A percentile compares a stretch with the other conserved stretches of the same genome.
Evolutionary conservation across 768 basidiomycete species (phyloP).

Genomic region (Antrodiella citrinella): DNA sequence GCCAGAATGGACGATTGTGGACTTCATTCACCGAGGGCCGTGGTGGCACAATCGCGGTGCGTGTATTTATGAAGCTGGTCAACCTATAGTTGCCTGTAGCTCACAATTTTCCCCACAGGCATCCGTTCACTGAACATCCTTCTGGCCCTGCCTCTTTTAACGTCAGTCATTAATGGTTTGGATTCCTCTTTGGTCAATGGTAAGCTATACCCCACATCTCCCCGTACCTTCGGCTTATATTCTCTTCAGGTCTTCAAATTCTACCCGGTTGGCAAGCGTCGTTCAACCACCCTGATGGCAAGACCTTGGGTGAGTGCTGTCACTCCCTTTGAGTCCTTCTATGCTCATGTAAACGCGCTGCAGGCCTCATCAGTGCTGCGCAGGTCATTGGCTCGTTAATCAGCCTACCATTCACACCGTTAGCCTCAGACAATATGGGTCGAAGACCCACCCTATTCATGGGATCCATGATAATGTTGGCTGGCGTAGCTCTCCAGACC

Average conservation of each 20-base stretch:
- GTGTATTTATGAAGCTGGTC: slow-evolving; percentile 8
- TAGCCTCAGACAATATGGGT: slow-evolving; percentile 53
- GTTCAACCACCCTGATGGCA: slow-evolving; percentile 45
- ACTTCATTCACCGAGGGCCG: slow-evolving; percentile 49
- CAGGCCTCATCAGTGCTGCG: slow-evolving; percentile 59
- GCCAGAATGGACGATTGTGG: slow-evolving; percentile 47
- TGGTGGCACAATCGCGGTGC: slow-evolving; percentile 59
- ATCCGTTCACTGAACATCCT: slow-evolving; percentile 51
- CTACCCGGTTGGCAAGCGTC: slow-evolving; percentile 54
- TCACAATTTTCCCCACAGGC: slow-evolving; percentile 28
- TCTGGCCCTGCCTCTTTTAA: slow-evolving; percentile 55
- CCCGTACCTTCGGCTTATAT: not conserved
- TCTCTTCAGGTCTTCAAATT: slow-evolving; percentile 50
- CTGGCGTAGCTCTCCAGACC: slow-evolving; percentile 51
- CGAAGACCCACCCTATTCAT: slow-evolving; percentile 51
- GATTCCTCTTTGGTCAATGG: slow-evolving; percentile 62
- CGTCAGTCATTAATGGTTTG: slow-evolving; percentile 57
- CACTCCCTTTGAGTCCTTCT: not conserved
- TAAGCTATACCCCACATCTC: slow-evolving; percentile 11
- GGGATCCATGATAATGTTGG: slow-evolving; percentile 56
- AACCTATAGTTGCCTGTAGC: not conserved
- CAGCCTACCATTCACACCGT: slow-evolving; percentile 55
- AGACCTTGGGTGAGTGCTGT: slow-evolving; percentile 33
- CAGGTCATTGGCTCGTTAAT: slow-evolving; percentile 31
- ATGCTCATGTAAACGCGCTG: slow-evolving; percentile 2